A percentile compares a stretch with the other conserved stretches of the same genome.
Conservation (phyloP, 495 filamentous ascomycete species). For the Parachaetomium inaequale region DNA sequence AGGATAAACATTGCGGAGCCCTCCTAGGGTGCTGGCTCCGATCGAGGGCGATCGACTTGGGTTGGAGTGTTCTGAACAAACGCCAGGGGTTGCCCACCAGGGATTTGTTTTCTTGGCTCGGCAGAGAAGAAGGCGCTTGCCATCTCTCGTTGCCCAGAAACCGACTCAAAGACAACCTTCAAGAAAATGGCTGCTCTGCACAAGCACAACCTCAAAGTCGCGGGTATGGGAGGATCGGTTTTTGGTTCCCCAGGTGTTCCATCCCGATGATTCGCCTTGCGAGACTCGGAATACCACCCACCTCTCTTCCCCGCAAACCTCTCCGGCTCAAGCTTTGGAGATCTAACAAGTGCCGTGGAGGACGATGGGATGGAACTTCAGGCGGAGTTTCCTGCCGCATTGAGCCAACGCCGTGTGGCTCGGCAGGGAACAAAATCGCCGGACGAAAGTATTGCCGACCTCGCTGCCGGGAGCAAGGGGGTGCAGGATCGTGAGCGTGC, state of each 20-base stretch:
- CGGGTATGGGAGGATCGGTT: not conserved
- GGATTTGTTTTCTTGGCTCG: not conserved
- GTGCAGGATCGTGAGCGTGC: not conserved
- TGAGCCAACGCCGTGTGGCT: constrained; percentile 17
- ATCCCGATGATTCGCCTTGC: constrained; percentile 19
- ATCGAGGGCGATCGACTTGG: constrained; percentile 23
- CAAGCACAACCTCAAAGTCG: constrained; percentile 14
- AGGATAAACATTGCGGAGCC: not conserved
- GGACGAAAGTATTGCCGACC: constrained; percentile 26
- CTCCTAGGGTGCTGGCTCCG: constrained; percentile 1
- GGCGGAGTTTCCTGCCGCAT: constrained; percentile 24
- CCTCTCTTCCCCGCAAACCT: constrained; percentile 21
- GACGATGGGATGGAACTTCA: constrained; percentile 23
- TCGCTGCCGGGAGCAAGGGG: not conserved
- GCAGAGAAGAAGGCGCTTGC: not conserved
- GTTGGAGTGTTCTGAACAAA: constrained; percentile 3
- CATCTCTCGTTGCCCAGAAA: constrained; percentile 1
- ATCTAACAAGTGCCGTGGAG: constrained; percentile 32
- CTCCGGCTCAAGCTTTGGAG: constrained; percentile 22
- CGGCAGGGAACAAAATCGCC: constrained; percentile 10
- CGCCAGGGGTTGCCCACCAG: not conserved
- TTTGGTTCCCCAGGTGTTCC: constrained; percentile 11
- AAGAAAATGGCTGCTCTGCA: not conserved
- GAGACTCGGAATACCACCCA: constrained; percentile 27
- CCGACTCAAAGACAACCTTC: not conserved